Percentiles rank a stretch among this genome's conserved stretches.
Conservation (phyloP, 768 basidiomycete species). For the Chiua virens region DNA sequence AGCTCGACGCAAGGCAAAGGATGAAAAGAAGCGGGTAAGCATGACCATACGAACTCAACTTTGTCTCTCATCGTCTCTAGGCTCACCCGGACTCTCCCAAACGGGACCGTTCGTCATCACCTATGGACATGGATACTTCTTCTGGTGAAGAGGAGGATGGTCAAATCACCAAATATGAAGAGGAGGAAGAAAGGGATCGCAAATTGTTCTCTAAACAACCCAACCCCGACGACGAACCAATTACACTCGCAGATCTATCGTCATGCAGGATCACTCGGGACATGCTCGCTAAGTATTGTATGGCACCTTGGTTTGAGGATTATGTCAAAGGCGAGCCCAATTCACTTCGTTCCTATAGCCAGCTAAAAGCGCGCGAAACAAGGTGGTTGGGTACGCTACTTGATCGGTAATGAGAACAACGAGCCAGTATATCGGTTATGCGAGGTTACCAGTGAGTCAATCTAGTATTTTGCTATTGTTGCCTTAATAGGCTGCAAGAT, state of each 20-base stretch:
- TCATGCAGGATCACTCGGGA: conserved; percentile 66
- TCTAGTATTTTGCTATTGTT: neutral
- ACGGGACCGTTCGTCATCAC: conserved; percentile 73
- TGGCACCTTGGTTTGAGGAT: conserved; percentile 84
- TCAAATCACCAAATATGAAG: conserved; percentile 69
- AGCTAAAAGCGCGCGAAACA: conserved; percentile 5
- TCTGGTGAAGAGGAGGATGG: conserved; percentile 76
- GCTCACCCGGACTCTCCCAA: conserved; percentile 56
- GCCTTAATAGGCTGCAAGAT: conserved; percentile 38
- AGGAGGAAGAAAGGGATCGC: conserved; percentile 67
- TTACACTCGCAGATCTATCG: conserved; percentile 57
- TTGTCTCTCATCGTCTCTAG: conserved; percentile 31
- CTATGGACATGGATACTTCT: conserved; percentile 86
- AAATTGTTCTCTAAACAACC: conserved; percentile 47
- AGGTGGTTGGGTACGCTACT: conserved; percentile 88
- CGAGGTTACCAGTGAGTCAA: conserved; percentile 68
- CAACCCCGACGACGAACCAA: conserved; percentile 45
- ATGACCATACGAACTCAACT: neutral
- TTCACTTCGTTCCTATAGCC: neutral
- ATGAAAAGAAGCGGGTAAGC: conserved; percentile 80
- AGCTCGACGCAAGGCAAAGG: conserved; percentile 84
- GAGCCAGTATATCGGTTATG: conserved; percentile 78
- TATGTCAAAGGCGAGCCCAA: conserved; percentile 63
- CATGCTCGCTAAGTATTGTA: conserved; percentile 65
- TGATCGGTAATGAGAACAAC: conserved; percentile 64